Percentiles rank a stretch among this genome's conserved stretches.
Conservation (phyloP, 2,329 filamentous ascomycete species). For the Lachnellula cervina region DNA sequence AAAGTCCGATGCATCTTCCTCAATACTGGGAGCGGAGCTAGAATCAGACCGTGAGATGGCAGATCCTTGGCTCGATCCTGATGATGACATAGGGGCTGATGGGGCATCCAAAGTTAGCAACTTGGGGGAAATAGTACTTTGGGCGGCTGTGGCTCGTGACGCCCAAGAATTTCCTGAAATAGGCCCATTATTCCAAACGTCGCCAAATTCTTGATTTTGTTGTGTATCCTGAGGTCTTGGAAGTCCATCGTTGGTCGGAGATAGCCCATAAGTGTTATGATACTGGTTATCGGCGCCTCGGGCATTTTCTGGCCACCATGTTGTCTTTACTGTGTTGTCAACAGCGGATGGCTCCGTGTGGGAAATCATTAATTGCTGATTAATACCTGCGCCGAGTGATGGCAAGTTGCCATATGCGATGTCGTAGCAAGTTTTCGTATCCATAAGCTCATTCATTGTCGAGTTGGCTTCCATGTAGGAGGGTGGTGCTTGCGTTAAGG, state of each 20-base stretch:
- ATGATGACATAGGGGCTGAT: constrained; percentile 12
- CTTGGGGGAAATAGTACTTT: constrained; percentile 25
- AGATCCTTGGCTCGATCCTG: constrained; percentile 17
- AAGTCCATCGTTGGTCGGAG: constrained; percentile 10
- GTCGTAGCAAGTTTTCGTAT: constrained; percentile 9
- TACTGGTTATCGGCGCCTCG: constrained; percentile 2
- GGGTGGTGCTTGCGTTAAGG: constrained; percentile 2
- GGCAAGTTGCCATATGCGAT: constrained; percentile 15
- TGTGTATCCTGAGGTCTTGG: neutral
- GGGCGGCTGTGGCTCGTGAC: constrained; percentile 3
- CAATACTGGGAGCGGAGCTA: constrained; percentile 4
- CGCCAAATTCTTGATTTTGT: constrained; percentile 3
- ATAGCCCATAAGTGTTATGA: constrained; percentile 6
- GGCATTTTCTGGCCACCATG: constrained; percentile 13
- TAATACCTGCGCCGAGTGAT: constrained; percentile 5
- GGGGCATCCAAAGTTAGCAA: constrained; percentile 18
- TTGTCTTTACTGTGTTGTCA: neutral
- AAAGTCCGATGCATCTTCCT: constrained; percentile 9
- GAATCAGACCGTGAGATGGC: constrained; percentile 13
- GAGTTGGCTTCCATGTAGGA: constrained; percentile 8
- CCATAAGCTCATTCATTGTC: neutral
- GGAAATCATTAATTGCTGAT: constrained; percentile 3
- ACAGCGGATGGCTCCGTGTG: neutral
- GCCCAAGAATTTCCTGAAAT: constrained; percentile 9
- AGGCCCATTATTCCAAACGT: constrained; percentile 10